Evolutionary conservation across 2,329 filamentous ascomycete genomes (phyloP).

Genomic region (Elsinoe ampelina): DNA sequence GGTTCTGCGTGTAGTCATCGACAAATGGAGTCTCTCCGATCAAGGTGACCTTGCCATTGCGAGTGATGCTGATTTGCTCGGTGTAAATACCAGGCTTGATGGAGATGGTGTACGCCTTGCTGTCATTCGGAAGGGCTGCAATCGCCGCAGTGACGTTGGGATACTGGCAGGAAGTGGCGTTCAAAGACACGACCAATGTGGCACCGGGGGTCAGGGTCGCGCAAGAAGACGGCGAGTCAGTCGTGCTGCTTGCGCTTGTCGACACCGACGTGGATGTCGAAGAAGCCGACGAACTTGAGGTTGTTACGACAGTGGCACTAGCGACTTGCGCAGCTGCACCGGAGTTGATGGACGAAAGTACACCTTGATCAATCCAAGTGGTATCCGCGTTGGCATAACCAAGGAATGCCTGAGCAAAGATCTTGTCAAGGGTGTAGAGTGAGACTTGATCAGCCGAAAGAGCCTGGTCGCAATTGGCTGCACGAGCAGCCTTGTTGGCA

Average conservation of each 20-base stretch:
- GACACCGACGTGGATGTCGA: conserved; percentile 16
- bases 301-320: conserved; percentile 13
- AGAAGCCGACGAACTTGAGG: conserved; percentile 16
- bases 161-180: conserved; percentile 30
- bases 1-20: conserved; percentile 32
- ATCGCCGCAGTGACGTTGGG: conserved; percentile 36
- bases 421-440: conserved; percentile 27
- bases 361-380: conserved; percentile 31
- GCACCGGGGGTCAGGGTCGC: conserved; percentile 24
- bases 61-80: conserved; percentile 34
- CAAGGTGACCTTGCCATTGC: conserved; percentile 33
- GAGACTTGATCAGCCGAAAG: conserved; percentile 29
- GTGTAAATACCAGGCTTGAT: conserved; percentile 35
- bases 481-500: conserved; percentile 28
- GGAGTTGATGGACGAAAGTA: conserved; percentile 27
- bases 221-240: conserved; percentile 16
- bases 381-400: conserved; percentile 27
- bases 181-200: conserved; percentile 26
- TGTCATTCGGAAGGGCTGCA: conserved; percentile 35
- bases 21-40: conserved; percentile 27
- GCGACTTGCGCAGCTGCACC: conserved; percentile 24
- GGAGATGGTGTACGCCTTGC: conserved; percentile 32
- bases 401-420: conserved; percentile 30
- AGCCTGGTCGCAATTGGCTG: conserved; percentile 26
- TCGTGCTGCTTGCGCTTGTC: conserved; percentile 16